Base-by-base conservation (phyloP, 495 filamentous ascomycete species). In the Talaromyces ruber region DNA sequence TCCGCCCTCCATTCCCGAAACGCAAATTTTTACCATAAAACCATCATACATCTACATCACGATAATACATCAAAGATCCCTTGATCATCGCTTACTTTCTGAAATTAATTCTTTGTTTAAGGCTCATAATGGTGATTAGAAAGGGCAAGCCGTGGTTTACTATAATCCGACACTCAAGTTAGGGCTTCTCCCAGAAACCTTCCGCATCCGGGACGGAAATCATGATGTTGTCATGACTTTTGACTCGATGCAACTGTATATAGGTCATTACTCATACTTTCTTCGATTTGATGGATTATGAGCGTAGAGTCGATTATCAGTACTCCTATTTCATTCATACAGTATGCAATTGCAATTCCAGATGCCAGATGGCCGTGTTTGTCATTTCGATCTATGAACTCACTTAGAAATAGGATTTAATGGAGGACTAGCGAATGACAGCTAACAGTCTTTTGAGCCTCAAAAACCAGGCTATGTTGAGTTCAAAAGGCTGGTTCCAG, bases 131-230 rank as follows among this genome's bases (percentile, higher is more conserved):
- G 37, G 8, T 32, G 0, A 16, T 14, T 16, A 18, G 39, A 0
- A 45, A 4, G 11, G 3, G 18, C 6, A 8, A n/a, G n/a, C 2
- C 2, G n/a, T 45, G n/a, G 43, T n/a, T 47, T 47, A 21, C 43
- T 47, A 21, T 22, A 5, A 9, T 47, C 18, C 43, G 21, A 7
- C n/a, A n/a, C 43, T 21, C 12, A 21, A 9, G 18, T 21, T 47
- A 18, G 16, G 16, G 43, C 16, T 47, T 47, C 21, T n/a, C 43
- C 18, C 18, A n/a, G 43, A 9, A 47, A 21, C 51, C 26, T 54
- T 54, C 51, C 51, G 51, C 51, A 54, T 54, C 51, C 51, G 51
- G 51, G 21, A 54, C 14, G 26, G 51, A 54, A 54, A 54, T 54
- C 22, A 54, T 54, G 21, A 54, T 54, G 51, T 26, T 54, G 26